A percentile compares a stretch with the other conserved stretches of the same genome.
These are phyloP conservation scores for Aspergillus awamori DNA, from an alignment of 2,329 filamentous ascomycete genomes.

Conservation along the genomic window DNA sequence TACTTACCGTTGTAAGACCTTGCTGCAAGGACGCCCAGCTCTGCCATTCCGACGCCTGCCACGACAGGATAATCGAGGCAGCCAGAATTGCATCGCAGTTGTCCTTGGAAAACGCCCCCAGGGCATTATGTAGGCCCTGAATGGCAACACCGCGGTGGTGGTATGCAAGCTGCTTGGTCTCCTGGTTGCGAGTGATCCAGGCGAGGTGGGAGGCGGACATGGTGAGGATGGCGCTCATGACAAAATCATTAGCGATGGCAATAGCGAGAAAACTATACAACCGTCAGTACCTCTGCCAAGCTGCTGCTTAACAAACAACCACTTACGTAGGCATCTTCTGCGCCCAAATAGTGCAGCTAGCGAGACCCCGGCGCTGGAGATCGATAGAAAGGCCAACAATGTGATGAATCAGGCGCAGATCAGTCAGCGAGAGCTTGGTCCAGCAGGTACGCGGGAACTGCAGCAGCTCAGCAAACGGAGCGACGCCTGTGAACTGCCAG, in stretches of 20 bases:
- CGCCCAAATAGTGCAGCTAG: constrained; percentile 89
- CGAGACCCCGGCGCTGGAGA: constrained; percentile 73
- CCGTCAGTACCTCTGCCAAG: background rate
- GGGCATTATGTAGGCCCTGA: constrained; percentile 84
- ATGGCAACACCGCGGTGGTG: constrained; percentile 85
- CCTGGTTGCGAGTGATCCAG: constrained; percentile 81
- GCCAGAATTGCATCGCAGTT: constrained; percentile 91
- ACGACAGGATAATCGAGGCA: constrained; percentile 87
- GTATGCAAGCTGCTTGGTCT: constrained; percentile 85
- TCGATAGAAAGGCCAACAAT: constrained; percentile 84
- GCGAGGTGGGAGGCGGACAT: constrained; percentile 95
- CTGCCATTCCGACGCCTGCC: constrained; percentile 96
- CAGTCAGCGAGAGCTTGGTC: constrained; percentile 71
- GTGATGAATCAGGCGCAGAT: constrained; percentile 87
- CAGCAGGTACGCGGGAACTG: constrained; percentile 76
- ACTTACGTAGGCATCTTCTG: constrained; percentile 88
- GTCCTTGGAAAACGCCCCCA: constrained; percentile 78
- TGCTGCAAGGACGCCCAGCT: constrained; percentile 93
- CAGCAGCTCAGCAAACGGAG: constrained; percentile 80
- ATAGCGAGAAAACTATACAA: constrained; percentile 73
- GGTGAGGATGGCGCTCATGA: constrained; percentile 90
- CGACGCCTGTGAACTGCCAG: constrained; percentile 82
- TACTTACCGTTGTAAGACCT: constrained; percentile 72
- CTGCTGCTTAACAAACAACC: background rate
- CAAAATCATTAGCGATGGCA: constrained; percentile 78